Conservation (phyloP, 2,329 filamentous ascomycete genomes). For the Paraconiothyrium sp. region DNA sequence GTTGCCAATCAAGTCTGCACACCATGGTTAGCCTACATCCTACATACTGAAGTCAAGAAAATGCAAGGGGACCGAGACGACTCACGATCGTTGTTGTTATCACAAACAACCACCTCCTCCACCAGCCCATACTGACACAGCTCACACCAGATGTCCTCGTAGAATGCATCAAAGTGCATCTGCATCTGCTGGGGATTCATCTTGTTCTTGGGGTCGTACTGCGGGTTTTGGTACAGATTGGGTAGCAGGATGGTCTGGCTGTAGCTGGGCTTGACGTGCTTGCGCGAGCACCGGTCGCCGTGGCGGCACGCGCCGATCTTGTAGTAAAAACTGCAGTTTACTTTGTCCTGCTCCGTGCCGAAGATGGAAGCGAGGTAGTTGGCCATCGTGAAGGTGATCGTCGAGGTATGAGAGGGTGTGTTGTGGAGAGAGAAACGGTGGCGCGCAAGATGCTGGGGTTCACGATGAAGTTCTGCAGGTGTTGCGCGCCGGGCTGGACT, state of each 20-base stretch:
- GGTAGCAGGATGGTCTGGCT: slow-evolving; percentile 97
- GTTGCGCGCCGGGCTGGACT: slow-evolving; percentile 3
- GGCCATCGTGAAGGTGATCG: slow-evolving; percentile 69
- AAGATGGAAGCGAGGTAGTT: slow-evolving; percentile 99
- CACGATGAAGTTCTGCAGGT: slow-evolving; percentile 10
- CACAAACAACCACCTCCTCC: slow-evolving; percentile 97
- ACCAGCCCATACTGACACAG: slow-evolving; percentile 97
- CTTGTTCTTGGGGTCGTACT: slow-evolving; percentile 94
- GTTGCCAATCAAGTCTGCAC: slow-evolving; percentile 89
- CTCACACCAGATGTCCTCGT: slow-evolving; percentile 99
- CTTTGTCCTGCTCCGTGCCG: slow-evolving; percentile 98
- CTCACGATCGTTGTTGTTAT: slow-evolving; percentile 98
- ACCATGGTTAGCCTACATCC: slow-evolving; percentile 16
- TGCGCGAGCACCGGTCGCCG: slow-evolving; percentile 96
- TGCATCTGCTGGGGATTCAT: slow-evolving; percentile 97
- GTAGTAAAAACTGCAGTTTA: slow-evolving; percentile 99
- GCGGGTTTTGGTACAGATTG: slow-evolving; percentile 98
- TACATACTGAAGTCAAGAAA: background rate
- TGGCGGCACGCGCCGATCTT: slow-evolving; percentile 99
- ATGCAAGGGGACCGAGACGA: background rate
- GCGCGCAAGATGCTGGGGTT: slow-evolving; percentile 1
- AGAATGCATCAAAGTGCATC: slow-evolving; percentile 99
- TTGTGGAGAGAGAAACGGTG: slow-evolving; percentile 9
- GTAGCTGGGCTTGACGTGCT: slow-evolving; percentile 99
- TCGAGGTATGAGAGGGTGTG: background rate